These are phyloP conservation scores for Aspergillus hortae DNA, from an alignment of 2,329 filamentous ascomycete genomes.

Conservation along the genomic window DNA sequence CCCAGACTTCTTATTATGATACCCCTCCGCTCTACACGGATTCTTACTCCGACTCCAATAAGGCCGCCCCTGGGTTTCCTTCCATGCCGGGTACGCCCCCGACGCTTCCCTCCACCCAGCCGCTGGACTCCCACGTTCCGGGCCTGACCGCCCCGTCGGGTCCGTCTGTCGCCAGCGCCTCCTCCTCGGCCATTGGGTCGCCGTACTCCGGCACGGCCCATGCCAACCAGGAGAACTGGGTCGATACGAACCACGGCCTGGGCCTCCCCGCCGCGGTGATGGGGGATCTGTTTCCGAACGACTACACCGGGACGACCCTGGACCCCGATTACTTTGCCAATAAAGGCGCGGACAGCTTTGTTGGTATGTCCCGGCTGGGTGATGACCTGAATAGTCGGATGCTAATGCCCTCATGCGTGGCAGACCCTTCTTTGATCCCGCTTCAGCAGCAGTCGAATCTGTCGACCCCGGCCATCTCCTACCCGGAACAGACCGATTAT, in stretches of 20 bases:
- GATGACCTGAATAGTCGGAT: neutral
- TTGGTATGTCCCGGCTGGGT: slow-evolving; percentile 24
- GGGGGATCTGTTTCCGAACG: slow-evolving; percentile 55
- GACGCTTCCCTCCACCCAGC: slow-evolving; percentile 25
- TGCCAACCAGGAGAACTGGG: slow-evolving; percentile 59
- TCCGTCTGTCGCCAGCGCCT: slow-evolving; percentile 54
- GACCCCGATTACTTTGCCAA: slow-evolving; percentile 43
- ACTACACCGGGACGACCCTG: slow-evolving; percentile 46
- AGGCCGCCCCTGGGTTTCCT: slow-evolving; percentile 21
- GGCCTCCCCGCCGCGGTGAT: slow-evolving; percentile 63
- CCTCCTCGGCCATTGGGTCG: slow-evolving; percentile 65
- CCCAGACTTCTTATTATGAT: slow-evolving; percentile 26
- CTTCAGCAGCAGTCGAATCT: slow-evolving; percentile 33
- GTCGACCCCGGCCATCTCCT: slow-evolving; percentile 30
- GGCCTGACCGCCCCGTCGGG: slow-evolving; percentile 60
- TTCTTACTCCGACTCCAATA: slow-evolving; percentile 22
- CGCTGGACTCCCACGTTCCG: slow-evolving; percentile 47
- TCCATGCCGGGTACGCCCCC: slow-evolving; percentile 33
- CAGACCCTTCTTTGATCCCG: slow-evolving; percentile 59
- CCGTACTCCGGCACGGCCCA: slow-evolving; percentile 61
- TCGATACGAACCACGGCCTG: slow-evolving; percentile 50
- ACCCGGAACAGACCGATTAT: slow-evolving; percentile 31
- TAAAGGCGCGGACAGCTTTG: slow-evolving; percentile 39
- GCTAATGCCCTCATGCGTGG: neutral
- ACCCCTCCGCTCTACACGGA: slow-evolving; percentile 24